phyloP scores from a whole-genome alignment of 345 rosid genomes.

The Noccaea caerulescens region DNA sequence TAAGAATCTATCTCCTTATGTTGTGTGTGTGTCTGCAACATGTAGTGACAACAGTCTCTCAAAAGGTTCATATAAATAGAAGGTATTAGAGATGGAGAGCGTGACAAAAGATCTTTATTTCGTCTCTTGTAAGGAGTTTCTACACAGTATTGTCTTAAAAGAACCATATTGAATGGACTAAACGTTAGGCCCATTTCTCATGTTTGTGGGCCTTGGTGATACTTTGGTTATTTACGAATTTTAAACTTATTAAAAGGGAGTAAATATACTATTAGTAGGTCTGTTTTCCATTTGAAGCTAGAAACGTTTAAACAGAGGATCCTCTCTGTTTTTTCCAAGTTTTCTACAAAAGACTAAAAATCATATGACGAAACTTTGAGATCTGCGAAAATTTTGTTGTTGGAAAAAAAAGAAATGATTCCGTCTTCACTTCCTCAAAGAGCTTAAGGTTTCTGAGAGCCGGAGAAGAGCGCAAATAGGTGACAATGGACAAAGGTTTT shows the following conservation, averaged over 20 bases:
- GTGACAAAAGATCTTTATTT: too few relatives aligned
- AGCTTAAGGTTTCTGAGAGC: not conserved
- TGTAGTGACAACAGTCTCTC: not conserved
- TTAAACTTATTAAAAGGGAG: too few relatives aligned
- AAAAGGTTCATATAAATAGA: too few relatives aligned
- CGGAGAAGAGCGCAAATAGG: not conserved
- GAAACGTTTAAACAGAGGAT: slow-evolving; percentile 16
- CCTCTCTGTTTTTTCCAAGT: slow-evolving; percentile 36
- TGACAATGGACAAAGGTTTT: slow-evolving; percentile 30
- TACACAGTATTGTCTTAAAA: too few relatives aligned
- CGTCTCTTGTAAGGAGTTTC: too few relatives aligned
- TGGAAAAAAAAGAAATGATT: too few relatives aligned
- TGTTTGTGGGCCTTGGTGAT: slow-evolving; percentile 23
- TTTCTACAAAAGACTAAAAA: slow-evolving; percentile 9
- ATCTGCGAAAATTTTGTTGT: not conserved
- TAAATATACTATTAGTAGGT: not conserved
- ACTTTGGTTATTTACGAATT: not conserved
- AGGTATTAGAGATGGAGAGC: too few relatives aligned
- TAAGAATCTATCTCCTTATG: not conserved
- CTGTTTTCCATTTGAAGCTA: slow-evolving; percentile 32
- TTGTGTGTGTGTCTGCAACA: slow-evolving; percentile 4
- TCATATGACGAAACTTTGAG: not conserved
- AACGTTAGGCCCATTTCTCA: not conserved
- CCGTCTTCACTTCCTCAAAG: not conserved
- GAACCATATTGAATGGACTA: not conserved